Evolutionary conservation across 768 basidiomycete genomes (phyloP), one percentile per base, ranked within the genome.

Genomic region (Boletus insuetus): DNA sequence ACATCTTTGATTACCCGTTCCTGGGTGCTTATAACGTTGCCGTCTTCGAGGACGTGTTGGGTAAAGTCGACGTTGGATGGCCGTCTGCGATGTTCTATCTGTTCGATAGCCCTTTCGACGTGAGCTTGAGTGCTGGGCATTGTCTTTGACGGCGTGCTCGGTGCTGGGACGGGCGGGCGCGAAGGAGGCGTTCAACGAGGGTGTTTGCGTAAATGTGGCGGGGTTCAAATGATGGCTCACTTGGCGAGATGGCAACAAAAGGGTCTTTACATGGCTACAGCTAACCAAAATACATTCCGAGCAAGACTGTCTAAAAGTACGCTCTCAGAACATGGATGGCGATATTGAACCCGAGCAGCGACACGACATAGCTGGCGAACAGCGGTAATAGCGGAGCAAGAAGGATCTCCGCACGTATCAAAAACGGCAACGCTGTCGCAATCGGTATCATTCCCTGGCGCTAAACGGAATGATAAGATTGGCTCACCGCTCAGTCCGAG

Each of bases 1-100:
- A 96, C 94, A 76, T 98, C 96, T 74, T 98, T 98, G 67, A 98
- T 84, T 44, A 97, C 92, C 62, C 96, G 84, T 73, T 98, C 95
- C 65, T 93, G 91, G 12, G 97, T 98, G 73, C 85, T 91, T 65
- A 97, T 88, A 48, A 86, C 79, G 64, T 82, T 87, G 24, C 97
- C 97, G 74, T 97, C 94, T 56, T 98, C 97, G 57, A 96, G 84
- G 58, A 84, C 77, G 73, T 98, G 94, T 64, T 91, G 89, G 6
- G 95, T 94, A 67, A 88, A 96, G 79, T 98, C 94, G 70, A 93
- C 80, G 48, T 84, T 80, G 16, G 83, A 82, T 8, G 84, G 72
- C 17, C 73, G 68, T 31, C 78, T 73, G 49, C 75, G 80, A 55
- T 74, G 74, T 53, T 77, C 71, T 38, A 71, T 71, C 65, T 73